Evolutionary conservation across 2,329 filamentous ascomycete genomes (phyloP).

Genomic region (Ceratocystis eucalypticola): DNA sequence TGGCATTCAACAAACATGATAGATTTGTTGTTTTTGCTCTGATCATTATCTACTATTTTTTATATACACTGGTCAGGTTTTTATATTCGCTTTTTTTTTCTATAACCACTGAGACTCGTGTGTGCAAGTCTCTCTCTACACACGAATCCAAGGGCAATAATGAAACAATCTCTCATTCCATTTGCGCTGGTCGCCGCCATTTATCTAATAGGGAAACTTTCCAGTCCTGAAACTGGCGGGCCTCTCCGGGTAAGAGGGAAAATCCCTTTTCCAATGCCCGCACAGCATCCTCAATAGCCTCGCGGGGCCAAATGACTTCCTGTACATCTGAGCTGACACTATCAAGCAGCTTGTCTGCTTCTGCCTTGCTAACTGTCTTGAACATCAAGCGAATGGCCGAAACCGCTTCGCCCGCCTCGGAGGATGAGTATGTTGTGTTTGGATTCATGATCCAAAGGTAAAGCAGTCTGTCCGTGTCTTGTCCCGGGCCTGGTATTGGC

Average conservation of each 20-base stretch:
- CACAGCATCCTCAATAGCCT: constrained; percentile 35
- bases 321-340: constrained; percentile 43
- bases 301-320: constrained; percentile 41
- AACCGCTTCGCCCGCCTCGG: constrained; percentile 23
- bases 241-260: constrained; percentile 38
- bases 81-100: constrained; percentile 5
- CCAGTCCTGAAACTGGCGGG: constrained; percentile 52
- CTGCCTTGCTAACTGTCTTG: constrained; percentile 29
- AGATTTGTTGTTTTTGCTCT: constrained; percentile 10
- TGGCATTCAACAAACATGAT: constrained; percentile 8
- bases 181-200: constrained; percentile 26
- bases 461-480: constrained; percentile 23
- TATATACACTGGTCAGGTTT: too few relatives aligned
- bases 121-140: neutral
- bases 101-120: neutral
- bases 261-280: constrained; percentile 36
- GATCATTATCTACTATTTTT: neutral
- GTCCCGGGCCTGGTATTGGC: neutral
- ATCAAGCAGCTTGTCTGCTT: constrained; percentile 38
- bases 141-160: too few relatives aligned
- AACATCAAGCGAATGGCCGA: constrained; percentile 43
- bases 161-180: neutral
- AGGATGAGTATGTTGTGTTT: constrained; percentile 40
- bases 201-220: constrained; percentile 48
- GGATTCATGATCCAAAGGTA: constrained; percentile 44